Conservation (phyloP, 2,329 filamentous ascomycete species). For the Trichothecium sympodiale region DNA sequence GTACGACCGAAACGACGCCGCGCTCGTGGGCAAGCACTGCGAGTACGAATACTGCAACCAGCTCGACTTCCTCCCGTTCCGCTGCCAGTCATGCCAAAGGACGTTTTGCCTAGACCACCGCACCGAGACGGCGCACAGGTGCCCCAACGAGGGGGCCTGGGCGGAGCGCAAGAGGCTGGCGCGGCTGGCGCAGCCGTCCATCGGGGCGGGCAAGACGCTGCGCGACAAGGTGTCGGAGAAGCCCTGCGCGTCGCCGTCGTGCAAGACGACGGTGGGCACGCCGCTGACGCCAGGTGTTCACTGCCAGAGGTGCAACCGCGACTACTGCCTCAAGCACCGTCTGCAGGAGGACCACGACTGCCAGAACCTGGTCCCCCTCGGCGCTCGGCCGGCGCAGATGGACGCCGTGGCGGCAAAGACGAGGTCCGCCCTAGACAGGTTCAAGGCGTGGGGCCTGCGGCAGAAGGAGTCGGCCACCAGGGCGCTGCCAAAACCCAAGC, state of each 20-base stretch:
- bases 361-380: constrained; percentile 54
- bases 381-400: constrained; percentile 31
- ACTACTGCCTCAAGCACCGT: constrained; percentile 70
- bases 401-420: constrained; percentile 52
- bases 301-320: constrained; percentile 59
- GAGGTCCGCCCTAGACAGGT: constrained; percentile 60
- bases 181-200: constrained; percentile 39
- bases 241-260: constrained; percentile 54
- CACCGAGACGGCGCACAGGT: constrained; percentile 69
- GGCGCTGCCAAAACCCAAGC: constrained; percentile 51
- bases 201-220: constrained; percentile 43
- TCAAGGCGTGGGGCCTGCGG: constrained; percentile 70
- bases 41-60: constrained; percentile 85
- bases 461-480: constrained; percentile 55
- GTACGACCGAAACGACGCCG: constrained; percentile 62
- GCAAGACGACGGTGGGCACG: constrained; percentile 63
- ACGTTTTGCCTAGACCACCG: constrained; percentile 94
- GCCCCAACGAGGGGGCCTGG: constrained; percentile 50
- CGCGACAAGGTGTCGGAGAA: constrained; percentile 46
- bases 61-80: constrained; percentile 91
- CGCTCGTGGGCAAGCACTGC: constrained; percentile 83
- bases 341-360: constrained; percentile 77
- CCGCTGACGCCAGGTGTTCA: constrained; percentile 57
- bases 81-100: constrained; percentile 75
- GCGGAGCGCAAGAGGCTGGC: constrained; percentile 44